Evolutionary conservation across 257 asterid species (phyloP), one percentile per base, ranked within the genome.

Genomic region (Gentiana macrophylla): DNA sequence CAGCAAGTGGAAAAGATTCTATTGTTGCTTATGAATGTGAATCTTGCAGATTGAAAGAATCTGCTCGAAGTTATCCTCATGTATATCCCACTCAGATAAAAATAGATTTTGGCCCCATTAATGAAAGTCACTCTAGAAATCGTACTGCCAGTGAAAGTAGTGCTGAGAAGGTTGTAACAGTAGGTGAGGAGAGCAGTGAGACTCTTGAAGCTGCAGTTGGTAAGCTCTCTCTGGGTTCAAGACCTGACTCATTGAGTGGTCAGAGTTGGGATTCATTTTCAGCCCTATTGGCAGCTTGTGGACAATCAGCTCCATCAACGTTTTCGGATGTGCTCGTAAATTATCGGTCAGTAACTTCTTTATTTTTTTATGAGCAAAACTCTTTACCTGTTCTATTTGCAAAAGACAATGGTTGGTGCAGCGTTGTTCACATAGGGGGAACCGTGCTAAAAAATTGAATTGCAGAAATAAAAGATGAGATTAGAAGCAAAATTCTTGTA

Each of bases 211-310:
- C 51, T 73, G 82, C 77, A 50, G 69, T 92, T 60, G 37, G 76
- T 52, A 80, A 81, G 69, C 86, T 92, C 52, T 91, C 97, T 36
- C 63, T 87, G 81, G 68, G 81, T 53, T 77, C 94, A 64, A 62
- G 69, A 66, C 73, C 77, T 43, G 69, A 81, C 47, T 79, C 80
- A 59, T 65, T 70, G 69, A 86, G 77, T 62, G 74, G 68, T 65
- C 79, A 70, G 49, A 71, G 73, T 52, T 73, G 81, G 83, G 78
- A 73, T 84, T 77, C 95, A 35, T 74, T 81, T 70, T 78, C 81
- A 62, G 97, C 95, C 68, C 89, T 92, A 56, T 53, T 92, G 77
- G 66, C 81, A 66, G 94, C 95, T 34, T 92, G 97, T 66, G 86
- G 90, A 61, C 98, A 92, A 72, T 78, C 86, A 47, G 69, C 68